Conservation (phyloP, 495 filamentous ascomycete species). For the Beverwykella pulmonaria region DNA sequence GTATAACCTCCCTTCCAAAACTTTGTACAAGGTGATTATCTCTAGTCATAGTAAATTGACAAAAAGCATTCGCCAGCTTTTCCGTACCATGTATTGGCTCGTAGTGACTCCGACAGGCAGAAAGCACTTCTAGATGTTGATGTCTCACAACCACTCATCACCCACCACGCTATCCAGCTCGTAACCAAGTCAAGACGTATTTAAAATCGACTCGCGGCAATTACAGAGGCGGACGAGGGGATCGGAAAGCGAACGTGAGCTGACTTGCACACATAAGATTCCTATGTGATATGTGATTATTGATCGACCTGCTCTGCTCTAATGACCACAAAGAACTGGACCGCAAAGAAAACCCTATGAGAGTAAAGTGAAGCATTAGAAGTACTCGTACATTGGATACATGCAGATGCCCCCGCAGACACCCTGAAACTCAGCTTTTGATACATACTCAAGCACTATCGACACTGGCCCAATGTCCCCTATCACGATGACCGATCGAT, state of each 20-base stretch:
- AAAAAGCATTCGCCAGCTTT: too few relatives aligned
- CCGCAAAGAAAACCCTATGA: conserved; percentile 1
- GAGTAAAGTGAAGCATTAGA: conserved; percentile 31
- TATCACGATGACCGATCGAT: not conserved
- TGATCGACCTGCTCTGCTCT: conserved; percentile 14
- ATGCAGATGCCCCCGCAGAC: conserved; percentile 28
- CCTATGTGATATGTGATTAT: not conserved
- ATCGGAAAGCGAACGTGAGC: not conserved
- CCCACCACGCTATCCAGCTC: too few relatives aligned
- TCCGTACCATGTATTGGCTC: too few relatives aligned
- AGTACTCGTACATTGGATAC: conserved; percentile 28
- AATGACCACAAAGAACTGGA: conserved; percentile 8
- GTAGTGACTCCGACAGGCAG: too few relatives aligned
- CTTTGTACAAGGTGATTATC: too few relatives aligned
- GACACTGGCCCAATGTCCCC: not conserved
- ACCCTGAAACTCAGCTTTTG: conserved; percentile 33
- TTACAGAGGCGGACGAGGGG: too few relatives aligned
- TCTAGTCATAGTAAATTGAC: too few relatives aligned
- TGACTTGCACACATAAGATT: not conserved
- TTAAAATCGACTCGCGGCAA: too few relatives aligned
- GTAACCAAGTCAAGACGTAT: too few relatives aligned
- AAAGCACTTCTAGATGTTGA: too few relatives aligned
- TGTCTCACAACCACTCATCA: too few relatives aligned
- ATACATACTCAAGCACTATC: conserved; percentile 23
- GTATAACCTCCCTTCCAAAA: too few relatives aligned